Base-by-base conservation (phyloP, 2,329 filamentous ascomycete genomes). In the Phialemonium atrogriseum region DNA sequence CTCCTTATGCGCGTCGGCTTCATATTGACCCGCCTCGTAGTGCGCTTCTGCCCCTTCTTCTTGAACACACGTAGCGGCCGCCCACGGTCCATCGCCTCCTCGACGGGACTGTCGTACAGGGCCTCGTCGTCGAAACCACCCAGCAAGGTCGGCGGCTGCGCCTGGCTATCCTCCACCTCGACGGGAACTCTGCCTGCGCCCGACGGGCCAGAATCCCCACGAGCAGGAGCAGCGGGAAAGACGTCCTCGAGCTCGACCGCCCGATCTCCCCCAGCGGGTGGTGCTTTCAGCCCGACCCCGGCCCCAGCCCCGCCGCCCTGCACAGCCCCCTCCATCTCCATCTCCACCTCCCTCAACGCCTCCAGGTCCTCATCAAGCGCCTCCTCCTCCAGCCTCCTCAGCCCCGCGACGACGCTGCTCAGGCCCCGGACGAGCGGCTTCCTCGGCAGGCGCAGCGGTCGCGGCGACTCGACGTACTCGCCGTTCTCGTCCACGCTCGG, bases 1-100 rank as follows among this genome's bases (percentile, higher is more conserved):
- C 75, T 66, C 46, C 67, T 70, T 6, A 52, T 50, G 34, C 61
- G 52, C 1, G 57, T 67, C 2, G 73, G 74, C 39, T 60, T 66
- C 61, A 81, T 84, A 37, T 78, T 86, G 34, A 73, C 67, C 28
- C 68, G 64, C 39, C 78, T 67, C 4, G 84, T 89, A 34, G 83
- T 85, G 38, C 84, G 68, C 63, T 91, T 91, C 51, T 84, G 72
- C 0, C 83, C 84, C 62, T 84, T 84, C 70, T 91, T 91, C 66
- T 88, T 89, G 64, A 72, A 89, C 2, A 73, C 56, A 33, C 68
- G 73, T 22, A 77, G 52, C 3, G 77, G 77, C 39, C 71, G 64
- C 2, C 76, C 76, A n/a, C 62, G 63, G 32, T 63, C 73, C 10
- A 68, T 35, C 13, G 43, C 41, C n/a, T 55, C 50, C 2, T 70